phyloP scores from a whole-genome alignment of 2,329 filamentous ascomycete species.

The Ophiostoma pallidulum region DNA sequence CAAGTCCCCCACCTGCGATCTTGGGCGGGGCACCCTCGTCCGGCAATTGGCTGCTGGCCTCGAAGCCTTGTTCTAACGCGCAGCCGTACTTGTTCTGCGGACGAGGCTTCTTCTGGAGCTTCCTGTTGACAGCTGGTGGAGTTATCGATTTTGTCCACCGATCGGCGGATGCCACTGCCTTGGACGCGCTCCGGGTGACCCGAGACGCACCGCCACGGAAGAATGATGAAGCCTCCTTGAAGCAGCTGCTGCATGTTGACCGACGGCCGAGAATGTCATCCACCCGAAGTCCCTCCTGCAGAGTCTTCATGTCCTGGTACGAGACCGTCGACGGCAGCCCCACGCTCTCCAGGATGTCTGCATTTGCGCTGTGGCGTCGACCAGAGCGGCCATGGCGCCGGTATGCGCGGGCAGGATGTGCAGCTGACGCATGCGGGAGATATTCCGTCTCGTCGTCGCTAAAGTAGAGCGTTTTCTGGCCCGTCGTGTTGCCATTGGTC shows the following conservation, averaged over 20 bases:
- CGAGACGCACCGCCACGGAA: conserved; percentile 3
- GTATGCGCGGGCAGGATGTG: neutral
- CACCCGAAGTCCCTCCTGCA: conserved; percentile 7
- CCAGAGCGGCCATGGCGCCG: neutral
- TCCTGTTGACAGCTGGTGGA: neutral
- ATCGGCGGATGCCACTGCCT: neutral
- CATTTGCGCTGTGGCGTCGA: conserved; percentile 16
- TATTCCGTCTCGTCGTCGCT: conserved; percentile 5
- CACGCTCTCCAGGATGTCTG: conserved; percentile 15
- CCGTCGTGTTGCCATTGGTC: neutral
- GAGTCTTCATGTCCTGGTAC: conserved; percentile 15
- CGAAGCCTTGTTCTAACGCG: neutral
- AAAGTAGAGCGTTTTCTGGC: conserved; percentile 4
- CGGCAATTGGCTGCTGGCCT: neutral
- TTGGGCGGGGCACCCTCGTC: neutral
- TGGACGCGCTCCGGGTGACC: neutral
- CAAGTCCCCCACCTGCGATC: neutral
- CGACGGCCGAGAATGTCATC: conserved; percentile 6
- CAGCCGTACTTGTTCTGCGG: neutral
- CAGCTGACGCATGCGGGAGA: neutral
- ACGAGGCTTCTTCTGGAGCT: neutral
- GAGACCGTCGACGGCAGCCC: conserved; percentile 15
- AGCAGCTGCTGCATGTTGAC: conserved; percentile 1
- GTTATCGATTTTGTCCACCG: conserved; percentile 3
- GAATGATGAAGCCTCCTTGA: neutral